A percentile compares a stretch with the other conserved stretches of the same genome.
Evolutionary conservation across 768 basidiomycete genomes (phyloP).

Genomic region (Collybia sp.): DNA sequence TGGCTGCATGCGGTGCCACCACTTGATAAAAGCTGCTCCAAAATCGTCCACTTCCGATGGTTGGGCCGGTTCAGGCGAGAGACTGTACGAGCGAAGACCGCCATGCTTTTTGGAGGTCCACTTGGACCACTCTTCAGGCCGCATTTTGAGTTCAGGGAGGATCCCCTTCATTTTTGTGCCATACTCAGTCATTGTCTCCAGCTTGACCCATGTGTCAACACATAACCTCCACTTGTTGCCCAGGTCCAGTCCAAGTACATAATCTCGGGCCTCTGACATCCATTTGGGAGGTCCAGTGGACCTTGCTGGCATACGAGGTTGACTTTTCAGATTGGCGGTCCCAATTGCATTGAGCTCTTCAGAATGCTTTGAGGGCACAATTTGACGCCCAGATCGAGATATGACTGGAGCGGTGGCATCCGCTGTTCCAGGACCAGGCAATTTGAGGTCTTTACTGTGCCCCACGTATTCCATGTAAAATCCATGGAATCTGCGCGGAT

Average conservation of each 20-base stretch:
- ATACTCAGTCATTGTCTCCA: constrained; percentile 4
- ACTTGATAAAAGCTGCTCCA: constrained; percentile 7
- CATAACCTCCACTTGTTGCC: constrained; percentile 6
- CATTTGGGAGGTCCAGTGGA: not conserved
- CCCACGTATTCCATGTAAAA: too few species aligned
- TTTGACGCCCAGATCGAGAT: too few species aligned
- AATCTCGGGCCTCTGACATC: not conserved
- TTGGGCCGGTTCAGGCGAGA: not conserved
- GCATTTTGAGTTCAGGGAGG: not conserved
- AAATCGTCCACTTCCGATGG: not conserved
- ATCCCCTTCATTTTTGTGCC: not conserved
- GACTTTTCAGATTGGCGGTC: too few species aligned
- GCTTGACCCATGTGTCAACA: constrained; percentile 3
- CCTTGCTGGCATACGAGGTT: too few species aligned
- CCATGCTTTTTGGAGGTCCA: constrained; percentile 7
- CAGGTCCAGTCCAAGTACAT: constrained; percentile 6
- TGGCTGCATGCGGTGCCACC: constrained; percentile 13
- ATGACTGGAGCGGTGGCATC: too few species aligned
- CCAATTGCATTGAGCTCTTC: too few species aligned
- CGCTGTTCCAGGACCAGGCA: too few species aligned
- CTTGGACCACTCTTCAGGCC: constrained; percentile 10
- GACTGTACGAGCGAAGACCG: constrained; percentile 2
- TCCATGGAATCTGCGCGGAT: too few species aligned
- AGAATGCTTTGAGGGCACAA: too few species aligned
- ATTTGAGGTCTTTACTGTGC: too few species aligned